Conservation (phyloP, 305 asterid genomes). For the Fraxinus platypoda region DNA sequence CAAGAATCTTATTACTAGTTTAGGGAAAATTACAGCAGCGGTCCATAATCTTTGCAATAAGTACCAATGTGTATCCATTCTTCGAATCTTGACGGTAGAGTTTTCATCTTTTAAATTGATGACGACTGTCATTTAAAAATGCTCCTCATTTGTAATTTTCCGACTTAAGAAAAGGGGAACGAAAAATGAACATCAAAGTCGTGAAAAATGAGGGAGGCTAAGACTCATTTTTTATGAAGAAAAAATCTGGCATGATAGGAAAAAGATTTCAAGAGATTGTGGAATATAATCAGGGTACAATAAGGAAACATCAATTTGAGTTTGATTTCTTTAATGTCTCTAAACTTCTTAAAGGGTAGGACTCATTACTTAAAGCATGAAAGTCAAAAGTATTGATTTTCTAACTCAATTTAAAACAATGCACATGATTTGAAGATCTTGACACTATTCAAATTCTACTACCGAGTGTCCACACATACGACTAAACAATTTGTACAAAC, state of each 20-base stretch:
- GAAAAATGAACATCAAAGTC: not conserved
- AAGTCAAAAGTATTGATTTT: too few species aligned
- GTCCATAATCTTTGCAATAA: not conserved
- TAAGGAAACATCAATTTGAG: too few species aligned
- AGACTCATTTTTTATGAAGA: not conserved
- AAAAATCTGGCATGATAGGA: not conserved
- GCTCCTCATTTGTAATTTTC: not conserved
- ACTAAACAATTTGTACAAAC: too few species aligned
- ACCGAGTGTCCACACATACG: not conserved
- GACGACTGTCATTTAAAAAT: not conserved
- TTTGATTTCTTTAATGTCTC: not conserved
- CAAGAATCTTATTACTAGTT: not conserved
- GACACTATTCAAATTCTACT: not conserved
- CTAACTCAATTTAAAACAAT: too few species aligned
- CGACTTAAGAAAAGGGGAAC: not conserved
- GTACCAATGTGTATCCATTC: not conserved
- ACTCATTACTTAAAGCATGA: too few species aligned
- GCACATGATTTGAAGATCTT: not conserved
- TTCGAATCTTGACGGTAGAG: not conserved
- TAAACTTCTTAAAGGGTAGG: too few species aligned
- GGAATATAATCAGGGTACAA: too few species aligned
- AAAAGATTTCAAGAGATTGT: too few species aligned
- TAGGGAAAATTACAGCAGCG: not conserved
- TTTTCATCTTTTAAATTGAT: not conserved
- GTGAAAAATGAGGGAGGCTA: not conserved